Base-by-base conservation (phyloP, 2,329 filamentous ascomycete genomes). In the Dactylonectria macrodidyma region DNA sequence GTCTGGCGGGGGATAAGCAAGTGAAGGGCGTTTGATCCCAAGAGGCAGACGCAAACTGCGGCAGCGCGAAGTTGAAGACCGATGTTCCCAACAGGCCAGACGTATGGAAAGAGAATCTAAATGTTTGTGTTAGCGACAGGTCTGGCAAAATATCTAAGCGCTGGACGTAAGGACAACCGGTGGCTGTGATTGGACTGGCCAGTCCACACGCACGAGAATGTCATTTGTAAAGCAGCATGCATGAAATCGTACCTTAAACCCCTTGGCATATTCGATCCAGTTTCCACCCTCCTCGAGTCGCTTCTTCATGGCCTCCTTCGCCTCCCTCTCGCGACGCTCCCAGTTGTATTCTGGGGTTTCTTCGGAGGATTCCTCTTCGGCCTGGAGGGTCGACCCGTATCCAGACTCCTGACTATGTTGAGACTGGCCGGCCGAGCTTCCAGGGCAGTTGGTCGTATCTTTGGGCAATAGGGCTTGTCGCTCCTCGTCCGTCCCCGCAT, bases 1-100 rank as follows among this genome's bases (percentile, higher is more conserved):
- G 95, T 89, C 77, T 96, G 93, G 22, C 92, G 88, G n/a, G 94
- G 94, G 36, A 94, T 89, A 48, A 97, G 82, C 14, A 97, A 84
- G 73, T 95, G 93, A 57, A 97, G 83, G 5, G 88, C 88, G 71
- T 95, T 94, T 62, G 91, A 88, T 59, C 86, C 83, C n/a, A 95
- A 78, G 24, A 96, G 84, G 72, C 92, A 92, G 1, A 93, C 50
- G 0, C 88, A 87, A 51, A 96, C 91, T 4, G 93, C 84, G 11
- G 88, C 82, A 22, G 93, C 88, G 61, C 91, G 90, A 19, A 92
- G 78, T 77, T 96, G 93, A 19, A 96, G 86, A 14, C 82, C 79
- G 60, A 84, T 86, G 74, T 92, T 88, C 48, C 90, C 87, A 59
- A 89, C 87, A 1, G 95, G 94, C 89, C 93, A 95, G 22, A 97